Percentiles rank a stretch among this genome's conserved stretches.
These are phyloP conservation scores for Pneumocystis carinii DNA, from an alignment of 1,139 yeast species.

Conservation along the genomic window DNA sequence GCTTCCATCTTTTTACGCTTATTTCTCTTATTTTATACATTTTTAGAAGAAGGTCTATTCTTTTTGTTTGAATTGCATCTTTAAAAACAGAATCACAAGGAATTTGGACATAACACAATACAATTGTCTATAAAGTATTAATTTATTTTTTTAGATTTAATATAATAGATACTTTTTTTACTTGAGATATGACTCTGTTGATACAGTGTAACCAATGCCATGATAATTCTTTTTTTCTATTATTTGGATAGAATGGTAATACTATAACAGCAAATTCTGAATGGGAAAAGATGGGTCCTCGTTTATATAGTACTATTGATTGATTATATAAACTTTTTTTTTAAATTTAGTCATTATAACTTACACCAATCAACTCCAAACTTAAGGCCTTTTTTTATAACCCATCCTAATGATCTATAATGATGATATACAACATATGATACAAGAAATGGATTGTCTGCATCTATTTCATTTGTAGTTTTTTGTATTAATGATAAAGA, in stretches of 20 bases:
- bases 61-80: background rate
- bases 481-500: constrained; percentile 11
- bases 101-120: constrained; percentile 49
- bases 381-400: constrained; percentile 80
- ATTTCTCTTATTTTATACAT: constrained; percentile 44
- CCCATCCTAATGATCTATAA: constrained; percentile 84
- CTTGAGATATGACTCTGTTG: constrained; percentile 75
- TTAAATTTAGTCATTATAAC: background rate
- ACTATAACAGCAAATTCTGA: constrained; percentile 66
- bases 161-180: constrained; percentile 37
- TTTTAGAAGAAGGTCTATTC: constrained; percentile 27
- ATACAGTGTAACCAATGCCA: constrained; percentile 56
- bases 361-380: constrained; percentile 59
- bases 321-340: background rate
- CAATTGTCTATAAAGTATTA: constrained; percentile 29
- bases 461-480: constrained; percentile 15
- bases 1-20: constrained; percentile 66
- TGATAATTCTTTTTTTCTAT: constrained; percentile 21
- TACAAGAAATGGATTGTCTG: constrained; percentile 32
- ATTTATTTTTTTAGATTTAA: background rate
- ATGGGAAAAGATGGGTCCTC: constrained; percentile 92
- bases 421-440: constrained; percentile 72
- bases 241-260: constrained; percentile 28
- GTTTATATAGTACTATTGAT: constrained; percentile 43
- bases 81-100: constrained; percentile 22